These are phyloP conservation scores for Hypsizygus ulmarius DNA, from an alignment of 1,284 basidiomycete genomes.

Conservation along the genomic window DNA sequence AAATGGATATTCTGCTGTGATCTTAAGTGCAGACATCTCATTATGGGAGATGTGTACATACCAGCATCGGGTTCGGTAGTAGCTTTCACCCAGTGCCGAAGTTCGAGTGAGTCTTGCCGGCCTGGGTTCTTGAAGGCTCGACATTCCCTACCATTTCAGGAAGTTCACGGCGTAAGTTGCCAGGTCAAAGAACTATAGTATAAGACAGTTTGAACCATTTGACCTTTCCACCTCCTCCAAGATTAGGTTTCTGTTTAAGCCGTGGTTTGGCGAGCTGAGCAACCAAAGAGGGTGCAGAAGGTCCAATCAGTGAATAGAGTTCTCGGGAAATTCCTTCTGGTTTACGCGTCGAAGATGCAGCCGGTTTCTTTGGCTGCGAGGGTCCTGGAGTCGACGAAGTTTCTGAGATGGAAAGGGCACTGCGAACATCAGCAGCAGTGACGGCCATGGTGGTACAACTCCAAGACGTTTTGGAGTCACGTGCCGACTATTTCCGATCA, in stretches of 20 bases:
- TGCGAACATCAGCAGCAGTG: slow-evolving; percentile 79
- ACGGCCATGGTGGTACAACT: slow-evolving; percentile 47
- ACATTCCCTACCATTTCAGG: slow-evolving; percentile 63
- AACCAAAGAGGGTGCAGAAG: slow-evolving; percentile 82
- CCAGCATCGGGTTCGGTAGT: slow-evolving; percentile 52
- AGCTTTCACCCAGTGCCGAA: slow-evolving; percentile 72
- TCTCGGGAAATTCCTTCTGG: slow-evolving; percentile 92
- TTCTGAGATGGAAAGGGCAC: slow-evolving; percentile 67
- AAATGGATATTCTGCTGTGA: slow-evolving; percentile 67
- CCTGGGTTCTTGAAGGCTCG: slow-evolving; percentile 67
- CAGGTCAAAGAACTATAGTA: background rate
- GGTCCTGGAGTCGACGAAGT: slow-evolving; percentile 38
- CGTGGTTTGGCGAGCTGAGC: slow-evolving; percentile 77
- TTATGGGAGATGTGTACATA: slow-evolving; percentile 28
- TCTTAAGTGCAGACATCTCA: background rate
- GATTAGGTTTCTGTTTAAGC: slow-evolving; percentile 82
- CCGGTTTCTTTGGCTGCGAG: slow-evolving; percentile 41
- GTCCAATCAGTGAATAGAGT: slow-evolving; percentile 91
- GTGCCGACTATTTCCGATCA: slow-evolving; percentile 32
- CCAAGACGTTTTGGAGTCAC: slow-evolving; percentile 16
- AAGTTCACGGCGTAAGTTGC: background rate
- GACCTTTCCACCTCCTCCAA: slow-evolving; percentile 57
- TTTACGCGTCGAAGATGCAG: slow-evolving; percentile 48
- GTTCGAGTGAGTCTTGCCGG: slow-evolving; percentile 55
- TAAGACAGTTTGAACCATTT: slow-evolving; percentile 51